Percentiles rank a stretch among this genome's conserved stretches.
phyloP scores from a whole-genome alignment of 2,329 filamentous ascomycete genomes.

The Cryphonectria radicalis region DNA sequence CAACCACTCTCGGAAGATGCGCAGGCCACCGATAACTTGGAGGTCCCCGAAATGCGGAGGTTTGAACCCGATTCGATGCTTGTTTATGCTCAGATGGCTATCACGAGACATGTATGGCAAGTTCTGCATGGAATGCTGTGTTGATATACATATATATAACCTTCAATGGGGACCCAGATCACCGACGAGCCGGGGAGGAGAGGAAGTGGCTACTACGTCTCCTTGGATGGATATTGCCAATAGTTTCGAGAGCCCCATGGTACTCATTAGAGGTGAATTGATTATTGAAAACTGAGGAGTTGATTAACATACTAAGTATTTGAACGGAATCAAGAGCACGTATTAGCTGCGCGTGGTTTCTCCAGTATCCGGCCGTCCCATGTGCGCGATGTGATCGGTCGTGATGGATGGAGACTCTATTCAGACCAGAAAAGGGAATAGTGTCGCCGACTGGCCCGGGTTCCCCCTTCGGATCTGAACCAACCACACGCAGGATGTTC shows the following conservation, averaged over 20 bases:
- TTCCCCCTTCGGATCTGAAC: background rate
- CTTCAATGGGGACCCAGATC: background rate
- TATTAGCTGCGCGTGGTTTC: background rate
- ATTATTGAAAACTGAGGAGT: background rate
- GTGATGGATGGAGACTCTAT: constrained; percentile 20
- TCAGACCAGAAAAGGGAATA: constrained; percentile 28
- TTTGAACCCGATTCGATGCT: background rate
- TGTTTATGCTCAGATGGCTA: background rate
- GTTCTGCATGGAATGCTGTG: background rate
- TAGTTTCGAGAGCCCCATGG: background rate
- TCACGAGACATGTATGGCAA: background rate
- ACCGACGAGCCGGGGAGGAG: background rate
- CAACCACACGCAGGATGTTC: background rate
- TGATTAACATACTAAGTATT: background rate
- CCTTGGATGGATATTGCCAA: background rate
- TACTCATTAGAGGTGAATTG: too few relatives aligned
- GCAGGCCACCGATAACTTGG: background rate
- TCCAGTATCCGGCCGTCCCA: background rate
- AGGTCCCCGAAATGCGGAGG: too few relatives aligned
- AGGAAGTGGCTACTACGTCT: background rate
- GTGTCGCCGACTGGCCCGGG: constrained; percentile 9
- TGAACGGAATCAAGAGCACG: background rate
- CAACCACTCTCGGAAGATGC: background rate
- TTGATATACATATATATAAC: background rate
- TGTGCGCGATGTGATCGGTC: background rate